Evolutionary conservation across 257 asterid species (phyloP), one percentile per base, ranked within the genome.

Genomic region (Paulownia fortunei): DNA sequence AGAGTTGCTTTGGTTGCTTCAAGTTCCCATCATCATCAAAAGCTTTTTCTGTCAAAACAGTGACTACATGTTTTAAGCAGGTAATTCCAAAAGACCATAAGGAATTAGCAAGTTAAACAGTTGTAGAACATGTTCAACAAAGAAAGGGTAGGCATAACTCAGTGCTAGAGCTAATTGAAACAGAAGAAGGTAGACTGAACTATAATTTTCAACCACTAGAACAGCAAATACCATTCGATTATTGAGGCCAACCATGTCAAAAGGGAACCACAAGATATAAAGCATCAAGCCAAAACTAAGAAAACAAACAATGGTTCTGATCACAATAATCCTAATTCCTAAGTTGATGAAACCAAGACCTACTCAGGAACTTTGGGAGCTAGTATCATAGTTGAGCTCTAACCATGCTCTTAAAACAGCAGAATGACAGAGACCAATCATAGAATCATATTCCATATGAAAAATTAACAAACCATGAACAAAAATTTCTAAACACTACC

Each of bases 1-100:
- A 91, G 62, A 91, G 86, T 69, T 92, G 74, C 84, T 92, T 92
- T 49, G 97, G 87, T 83, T 92, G 97, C 86, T 88, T 92, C 84
- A 92, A 74, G 84, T 91, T 83, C 49, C 97, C 97, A 44, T 87
- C 80, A 37, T 87, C 92, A 81, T 87, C 97, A 83, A 89, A 92
- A 66, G 97, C 97, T 70, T 88, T 92, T 85, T 92, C 97, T 92
- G 93, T 44, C 69, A 81, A 72, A 74, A 41, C 5, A n/a, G n/a
- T n/a, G n/a, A 71, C 1, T 34, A 63, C 61, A 74, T 27, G 41
- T 23, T 73, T 34, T 15, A 36, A 52, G 69, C 62, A 11, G 19
- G 15, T 58, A 66, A 65, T 69, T 32, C 47, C 27, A 65, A 27
- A 27, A 63, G 52, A 21, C 23, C 39, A 15, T 15, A n/a, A 44